These are phyloP conservation scores for Ettlia oleoabundans DNA, from an alignment of 139 green algal genomes.

Conservation along the genomic window DNA sequence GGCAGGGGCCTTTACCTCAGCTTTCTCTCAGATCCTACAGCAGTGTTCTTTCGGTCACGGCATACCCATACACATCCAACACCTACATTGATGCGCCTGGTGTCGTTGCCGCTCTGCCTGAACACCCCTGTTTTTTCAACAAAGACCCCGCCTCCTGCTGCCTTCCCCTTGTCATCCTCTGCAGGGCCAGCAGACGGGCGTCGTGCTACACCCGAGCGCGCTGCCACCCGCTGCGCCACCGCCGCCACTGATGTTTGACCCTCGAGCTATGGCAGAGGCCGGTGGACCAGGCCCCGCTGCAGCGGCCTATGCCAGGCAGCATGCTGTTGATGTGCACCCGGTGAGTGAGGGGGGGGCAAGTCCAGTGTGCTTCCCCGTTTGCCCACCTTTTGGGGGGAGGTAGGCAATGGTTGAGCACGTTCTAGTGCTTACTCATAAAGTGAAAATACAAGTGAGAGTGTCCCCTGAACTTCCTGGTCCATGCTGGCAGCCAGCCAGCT, in stretches of 20 bases:
- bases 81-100: too few relatives aligned
- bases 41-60: too few relatives aligned
- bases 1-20: too few relatives aligned
- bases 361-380: too few relatives aligned
- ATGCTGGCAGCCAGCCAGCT: too few relatives aligned
- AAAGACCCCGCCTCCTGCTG: background rate
- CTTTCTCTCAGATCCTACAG: too few relatives aligned
- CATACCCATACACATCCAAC: too few relatives aligned
- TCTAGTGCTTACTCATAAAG: too few relatives aligned
- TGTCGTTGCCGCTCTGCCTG: background rate
- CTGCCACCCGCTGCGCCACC: conserved; percentile 22
- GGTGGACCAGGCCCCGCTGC: conserved; percentile 45
- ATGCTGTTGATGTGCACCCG: conserved; percentile 66
- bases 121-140: background rate
- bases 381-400: too few relatives aligned
- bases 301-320: conserved; percentile 51
- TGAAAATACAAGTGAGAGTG: too few relatives aligned
- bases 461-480: too few relatives aligned
- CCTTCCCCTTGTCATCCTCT: background rate
- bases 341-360: conserved; percentile 24
- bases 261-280: conserved; percentile 4
- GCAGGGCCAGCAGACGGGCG: conserved; percentile 54
- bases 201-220: conserved; percentile 37
- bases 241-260: conserved; percentile 59
- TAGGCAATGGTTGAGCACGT: too few relatives aligned